phyloP scores from a whole-genome alignment of 1,139 yeast genomes.

The Sugiyamaella paludigena region DNA sequence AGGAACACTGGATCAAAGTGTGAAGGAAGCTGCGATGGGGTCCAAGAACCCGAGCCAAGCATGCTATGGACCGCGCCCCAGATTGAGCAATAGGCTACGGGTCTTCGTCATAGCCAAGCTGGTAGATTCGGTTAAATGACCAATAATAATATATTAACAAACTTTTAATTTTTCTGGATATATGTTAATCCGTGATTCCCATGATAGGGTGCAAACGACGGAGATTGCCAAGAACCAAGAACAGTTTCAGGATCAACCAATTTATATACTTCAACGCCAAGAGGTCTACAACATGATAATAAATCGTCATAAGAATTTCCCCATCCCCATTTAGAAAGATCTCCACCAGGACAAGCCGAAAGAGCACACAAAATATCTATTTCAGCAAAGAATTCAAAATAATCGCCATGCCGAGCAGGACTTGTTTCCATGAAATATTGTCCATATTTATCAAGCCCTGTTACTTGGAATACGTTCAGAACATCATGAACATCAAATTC shows the following conservation, averaged over 20 bases:
- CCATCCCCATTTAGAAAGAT: conserved; percentile 69
- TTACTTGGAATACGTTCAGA: conserved; percentile 65
- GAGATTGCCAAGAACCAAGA: conserved; percentile 51
- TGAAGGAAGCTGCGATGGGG: too few species aligned
- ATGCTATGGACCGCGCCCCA: too few species aligned
- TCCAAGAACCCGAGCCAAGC: too few species aligned
- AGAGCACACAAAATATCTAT: conserved; percentile 62
- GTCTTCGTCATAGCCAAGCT: too few species aligned
- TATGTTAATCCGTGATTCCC: conserved; percentile 53
- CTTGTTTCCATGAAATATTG: conserved; percentile 71
- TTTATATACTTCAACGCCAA: conserved; percentile 59
- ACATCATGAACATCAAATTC: conserved; percentile 70
- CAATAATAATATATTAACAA: too few species aligned
- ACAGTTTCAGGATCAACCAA: conserved; percentile 45
- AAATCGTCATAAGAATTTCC: conserved; percentile 56
- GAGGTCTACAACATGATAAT: conserved; percentile 61
- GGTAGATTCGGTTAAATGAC: too few species aligned
- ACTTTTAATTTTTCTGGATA: not conserved
- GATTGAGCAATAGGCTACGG: too few species aligned
- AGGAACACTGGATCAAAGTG: too few species aligned
- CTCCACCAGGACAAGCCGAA: conserved; percentile 72
- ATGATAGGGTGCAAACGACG: conserved; percentile 50
- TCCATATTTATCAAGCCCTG: conserved; percentile 63
- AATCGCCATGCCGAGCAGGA: conserved; percentile 57
- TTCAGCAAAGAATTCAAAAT: conserved; percentile 66